phyloP scores from a whole-genome alignment of 176 grass and related monocot genomes.

The Ensete ventricosum region DNA sequence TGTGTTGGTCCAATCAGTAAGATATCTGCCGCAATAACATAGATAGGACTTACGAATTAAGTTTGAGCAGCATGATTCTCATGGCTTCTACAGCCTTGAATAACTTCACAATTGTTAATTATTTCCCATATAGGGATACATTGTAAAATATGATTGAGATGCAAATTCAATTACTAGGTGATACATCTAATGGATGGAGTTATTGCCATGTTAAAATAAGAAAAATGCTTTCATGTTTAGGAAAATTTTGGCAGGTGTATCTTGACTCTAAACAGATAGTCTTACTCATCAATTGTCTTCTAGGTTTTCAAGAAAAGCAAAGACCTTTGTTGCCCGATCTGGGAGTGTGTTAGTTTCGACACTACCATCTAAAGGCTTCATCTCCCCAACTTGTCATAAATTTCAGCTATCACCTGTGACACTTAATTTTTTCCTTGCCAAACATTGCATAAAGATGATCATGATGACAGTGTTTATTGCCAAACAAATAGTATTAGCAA shows the following conservation, averaged over 20 bases:
- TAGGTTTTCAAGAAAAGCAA: not conserved
- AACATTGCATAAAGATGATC: not conserved
- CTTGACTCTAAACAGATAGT: not conserved
- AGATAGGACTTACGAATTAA: not conserved
- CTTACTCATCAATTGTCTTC: too few species aligned
- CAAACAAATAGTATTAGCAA: not conserved
- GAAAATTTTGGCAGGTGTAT: not conserved
- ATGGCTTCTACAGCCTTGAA: not conserved
- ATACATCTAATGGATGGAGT: not conserved
- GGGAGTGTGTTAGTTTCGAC: not conserved
- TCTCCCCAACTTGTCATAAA: too few species aligned
- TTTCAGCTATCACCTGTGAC: too few species aligned
- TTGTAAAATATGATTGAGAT: not conserved
- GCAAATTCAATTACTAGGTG: not conserved
- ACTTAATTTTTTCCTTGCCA: too few species aligned
- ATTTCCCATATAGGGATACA: not conserved
- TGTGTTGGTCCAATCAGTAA: not conserved
- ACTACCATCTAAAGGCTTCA: too few species aligned
- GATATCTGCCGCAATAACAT: not conserved
- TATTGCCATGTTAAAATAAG: not conserved
- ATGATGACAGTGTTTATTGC: not conserved
- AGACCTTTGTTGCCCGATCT: not conserved
- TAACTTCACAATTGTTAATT: not conserved
- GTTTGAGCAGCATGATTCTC: not conserved
- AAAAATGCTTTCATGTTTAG: not conserved